Evolutionary conservation across 768 basidiomycete species (phyloP).

Genomic region (Trichaptum fuscoviolaceum): DNA sequence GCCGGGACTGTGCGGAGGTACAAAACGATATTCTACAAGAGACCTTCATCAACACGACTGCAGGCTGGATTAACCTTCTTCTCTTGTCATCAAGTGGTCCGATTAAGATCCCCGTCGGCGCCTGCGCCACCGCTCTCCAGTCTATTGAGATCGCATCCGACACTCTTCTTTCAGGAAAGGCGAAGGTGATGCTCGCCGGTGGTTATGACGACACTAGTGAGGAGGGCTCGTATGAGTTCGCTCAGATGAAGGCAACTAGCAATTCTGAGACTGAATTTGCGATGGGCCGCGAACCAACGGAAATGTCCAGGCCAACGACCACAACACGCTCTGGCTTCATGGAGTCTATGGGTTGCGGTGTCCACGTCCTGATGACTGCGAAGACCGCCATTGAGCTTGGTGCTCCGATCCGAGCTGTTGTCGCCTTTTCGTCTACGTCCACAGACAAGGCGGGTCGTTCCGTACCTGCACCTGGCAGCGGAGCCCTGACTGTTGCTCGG

Average conservation of each 20-base stretch:
- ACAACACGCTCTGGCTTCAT: slow-evolving; percentile 96
- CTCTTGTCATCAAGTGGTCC: slow-evolving; percentile 95
- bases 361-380: slow-evolving; percentile 96
- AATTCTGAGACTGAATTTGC: slow-evolving; percentile 97
- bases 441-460: slow-evolving; percentile 99
- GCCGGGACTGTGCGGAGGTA: slow-evolving; percentile 95
- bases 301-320: slow-evolving; percentile 97
- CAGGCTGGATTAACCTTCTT: slow-evolving; percentile 95
- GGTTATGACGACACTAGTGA: slow-evolving; percentile 98
- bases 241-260: slow-evolving; percentile 99
- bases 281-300: slow-evolving; percentile 98
- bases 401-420: slow-evolving; percentile 85
- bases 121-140: slow-evolving; percentile 96
- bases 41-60: slow-evolving; percentile 99
- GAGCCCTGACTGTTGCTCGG: slow-evolving; percentile 84
- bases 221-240: slow-evolving; percentile 98
- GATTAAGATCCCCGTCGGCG: slow-evolving; percentile 98
- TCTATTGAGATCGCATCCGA: slow-evolving; percentile 98
- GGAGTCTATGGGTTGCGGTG: slow-evolving; percentile 96
- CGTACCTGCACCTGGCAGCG: slow-evolving; percentile 93
- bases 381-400: slow-evolving; percentile 94
- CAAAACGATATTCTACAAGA: slow-evolving; percentile 99
- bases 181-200: slow-evolving; percentile 98
- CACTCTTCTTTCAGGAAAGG: slow-evolving; percentile 89
- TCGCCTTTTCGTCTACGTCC: slow-evolving; percentile 95